Evolutionary conservation across 768 basidiomycete species (phyloP).

Genomic region (Tephrocybe rancida): DNA sequence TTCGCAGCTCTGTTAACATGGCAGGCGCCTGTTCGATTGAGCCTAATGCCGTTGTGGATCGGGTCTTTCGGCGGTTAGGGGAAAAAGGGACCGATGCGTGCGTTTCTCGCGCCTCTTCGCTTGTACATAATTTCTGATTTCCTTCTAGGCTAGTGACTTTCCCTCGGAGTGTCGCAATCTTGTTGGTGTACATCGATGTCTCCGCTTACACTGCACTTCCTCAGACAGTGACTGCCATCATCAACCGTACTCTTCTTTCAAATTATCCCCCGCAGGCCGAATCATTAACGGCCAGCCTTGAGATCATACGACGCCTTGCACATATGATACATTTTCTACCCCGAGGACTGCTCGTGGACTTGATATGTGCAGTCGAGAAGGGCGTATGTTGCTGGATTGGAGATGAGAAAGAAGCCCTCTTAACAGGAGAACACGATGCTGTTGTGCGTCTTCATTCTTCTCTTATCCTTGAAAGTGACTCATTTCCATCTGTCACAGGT

Average conservation of each 20-base stretch:
- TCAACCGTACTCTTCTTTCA: conserved; percentile 31
- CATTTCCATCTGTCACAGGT: conserved; percentile 25
- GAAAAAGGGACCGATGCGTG: conserved; percentile 16
- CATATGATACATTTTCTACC: conserved; percentile 30
- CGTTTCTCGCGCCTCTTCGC: not conserved
- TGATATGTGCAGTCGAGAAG: conserved; percentile 38
- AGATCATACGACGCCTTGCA: conserved; percentile 37
- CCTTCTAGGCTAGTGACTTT: conserved; percentile 22
- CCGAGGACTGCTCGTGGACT: conserved; percentile 27
- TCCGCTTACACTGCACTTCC: conserved; percentile 19
- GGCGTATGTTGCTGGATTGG: conserved; percentile 55
- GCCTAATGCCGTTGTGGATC: conserved; percentile 25
- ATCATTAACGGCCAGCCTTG: conserved; percentile 28
- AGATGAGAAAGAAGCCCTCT: conserved; percentile 43
- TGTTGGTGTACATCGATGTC: conserved; percentile 26
- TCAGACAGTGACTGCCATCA: conserved; percentile 23
- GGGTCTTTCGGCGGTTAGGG: conserved; percentile 28
- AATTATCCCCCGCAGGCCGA: conserved; percentile 37
- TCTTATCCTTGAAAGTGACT: not conserved
- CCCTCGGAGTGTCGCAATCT: conserved; percentile 21
- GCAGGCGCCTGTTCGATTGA: conserved; percentile 20
- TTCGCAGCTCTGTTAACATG: conserved; percentile 31
- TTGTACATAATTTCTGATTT: too few relatives aligned
- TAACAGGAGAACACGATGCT: conserved; percentile 45
- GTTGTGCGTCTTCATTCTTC: conserved; percentile 38